Evolutionary conservation across 176 grass and related monocot genomes (phyloP).

Genomic region (Saccharum spontaneum): DNA sequence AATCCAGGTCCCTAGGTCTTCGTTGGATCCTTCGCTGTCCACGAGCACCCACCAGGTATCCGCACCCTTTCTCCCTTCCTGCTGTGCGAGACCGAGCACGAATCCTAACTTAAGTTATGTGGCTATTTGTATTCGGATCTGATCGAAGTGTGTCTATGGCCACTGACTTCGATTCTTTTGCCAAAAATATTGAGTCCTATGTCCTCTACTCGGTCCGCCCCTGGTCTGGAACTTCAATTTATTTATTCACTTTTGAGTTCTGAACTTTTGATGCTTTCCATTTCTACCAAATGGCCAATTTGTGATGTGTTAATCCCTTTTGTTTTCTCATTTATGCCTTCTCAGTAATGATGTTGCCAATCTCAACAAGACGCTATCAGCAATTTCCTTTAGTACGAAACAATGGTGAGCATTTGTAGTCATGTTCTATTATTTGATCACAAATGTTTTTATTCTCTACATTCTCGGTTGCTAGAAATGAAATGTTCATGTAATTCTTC

Average conservation of each 20-base stretch:
- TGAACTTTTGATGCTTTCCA: background rate
- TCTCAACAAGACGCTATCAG: background rate
- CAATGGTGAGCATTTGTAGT: constrained; percentile 26
- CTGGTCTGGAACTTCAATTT: background rate
- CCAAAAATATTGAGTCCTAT: background rate
- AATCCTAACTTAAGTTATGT: background rate
- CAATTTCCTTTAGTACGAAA: background rate
- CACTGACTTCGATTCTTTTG: background rate
- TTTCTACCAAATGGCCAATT: background rate
- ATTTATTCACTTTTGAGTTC: background rate
- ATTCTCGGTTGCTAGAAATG: background rate
- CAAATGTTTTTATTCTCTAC: background rate
- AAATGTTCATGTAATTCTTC: background rate
- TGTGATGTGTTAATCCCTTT: background rate
- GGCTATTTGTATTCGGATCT: background rate
- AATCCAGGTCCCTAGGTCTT: background rate
- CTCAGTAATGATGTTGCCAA: constrained; percentile 26
- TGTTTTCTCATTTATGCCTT: background rate
- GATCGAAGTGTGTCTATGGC: background rate
- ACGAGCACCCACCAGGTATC: background rate
- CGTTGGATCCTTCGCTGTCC: background rate
- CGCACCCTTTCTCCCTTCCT: background rate
- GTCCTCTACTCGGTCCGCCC: background rate
- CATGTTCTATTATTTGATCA: background rate
- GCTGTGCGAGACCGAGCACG: background rate